phyloP scores from a whole-genome alignment of 805 yeast genomes.

The Pichia occidentalis region DNA sequence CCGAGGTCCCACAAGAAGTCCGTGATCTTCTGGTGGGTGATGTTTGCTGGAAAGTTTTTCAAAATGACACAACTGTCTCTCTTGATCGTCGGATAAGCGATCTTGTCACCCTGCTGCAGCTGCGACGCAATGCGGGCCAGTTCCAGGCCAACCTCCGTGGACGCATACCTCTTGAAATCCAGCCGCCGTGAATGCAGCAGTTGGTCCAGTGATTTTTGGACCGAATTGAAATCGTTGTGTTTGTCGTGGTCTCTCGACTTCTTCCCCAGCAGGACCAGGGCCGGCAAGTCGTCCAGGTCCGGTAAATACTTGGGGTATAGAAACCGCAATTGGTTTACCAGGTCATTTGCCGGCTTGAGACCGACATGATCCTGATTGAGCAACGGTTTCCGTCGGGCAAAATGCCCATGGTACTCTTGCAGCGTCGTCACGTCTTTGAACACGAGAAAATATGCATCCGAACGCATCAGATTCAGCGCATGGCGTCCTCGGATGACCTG shows the following conservation, averaged over 20 bases:
- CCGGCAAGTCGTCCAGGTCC: conserved; percentile 14
- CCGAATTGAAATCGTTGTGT: too few relatives aligned
- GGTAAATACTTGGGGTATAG: conserved; percentile 20
- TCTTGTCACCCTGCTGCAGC: too few relatives aligned
- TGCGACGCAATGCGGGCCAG: too few relatives aligned
- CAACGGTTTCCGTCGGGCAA: background rate
- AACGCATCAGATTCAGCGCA: conserved; percentile 36
- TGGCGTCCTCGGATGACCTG: conserved; percentile 45
- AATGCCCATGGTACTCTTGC: background rate
- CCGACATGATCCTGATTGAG: conserved; percentile 37
- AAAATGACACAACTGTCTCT: conserved; percentile 31
- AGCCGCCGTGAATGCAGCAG: too few relatives aligned
- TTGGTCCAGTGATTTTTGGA: too few relatives aligned
- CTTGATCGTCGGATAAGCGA: conserved; percentile 1
- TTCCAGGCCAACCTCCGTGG: too few relatives aligned
- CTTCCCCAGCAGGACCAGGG: background rate
- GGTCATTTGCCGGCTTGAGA: conserved; percentile 29
- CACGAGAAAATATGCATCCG: conserved; percentile 46
- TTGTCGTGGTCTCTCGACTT: too few relatives aligned
- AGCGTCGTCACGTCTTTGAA: conserved; percentile 35
- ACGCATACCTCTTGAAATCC: too few relatives aligned
- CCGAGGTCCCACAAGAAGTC: conserved; percentile 45
- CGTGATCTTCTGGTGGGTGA: conserved; percentile 32
- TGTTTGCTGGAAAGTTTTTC: conserved; percentile 41
- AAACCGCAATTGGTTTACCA: conserved; percentile 30